phyloP scores from a whole-genome alignment of 805 yeast species.

The Brettanomyces custersianus region DNA sequence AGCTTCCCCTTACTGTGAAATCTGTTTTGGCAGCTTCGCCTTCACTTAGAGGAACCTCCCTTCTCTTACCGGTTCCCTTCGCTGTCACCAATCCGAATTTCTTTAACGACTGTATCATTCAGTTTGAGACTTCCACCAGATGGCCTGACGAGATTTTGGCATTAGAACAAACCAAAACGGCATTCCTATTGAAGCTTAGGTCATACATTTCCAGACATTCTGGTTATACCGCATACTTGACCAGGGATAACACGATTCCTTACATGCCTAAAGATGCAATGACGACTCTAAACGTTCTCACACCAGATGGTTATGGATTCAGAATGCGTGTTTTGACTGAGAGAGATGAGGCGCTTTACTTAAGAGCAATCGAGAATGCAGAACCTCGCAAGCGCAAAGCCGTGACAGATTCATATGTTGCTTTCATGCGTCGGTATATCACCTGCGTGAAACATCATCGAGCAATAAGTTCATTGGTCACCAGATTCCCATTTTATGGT shows the following conservation, averaged over 20 bases:
- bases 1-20: conserved; percentile 64
- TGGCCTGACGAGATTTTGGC: conserved; percentile 95
- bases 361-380: conserved; percentile 62
- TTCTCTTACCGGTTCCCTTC: conserved; percentile 75
- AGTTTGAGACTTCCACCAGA: conserved; percentile 79
- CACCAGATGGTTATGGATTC: conserved; percentile 90
- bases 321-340: conserved; percentile 69
- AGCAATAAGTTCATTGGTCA: conserved; percentile 60
- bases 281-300: conserved; percentile 51
- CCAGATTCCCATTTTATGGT: conserved; percentile 63
- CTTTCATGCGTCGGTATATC: conserved; percentile 55
- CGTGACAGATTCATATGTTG: conserved; percentile 52
- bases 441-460: conserved; percentile 76
- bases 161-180: conserved; percentile 82
- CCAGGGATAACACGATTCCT: conserved; percentile 61
- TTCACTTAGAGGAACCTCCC: conserved; percentile 65
- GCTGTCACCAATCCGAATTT: conserved; percentile 68
- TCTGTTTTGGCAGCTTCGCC: conserved; percentile 69
- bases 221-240: conserved; percentile 48
- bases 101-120: conserved; percentile 71
- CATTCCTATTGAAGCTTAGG: conserved; percentile 65
- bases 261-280: conserved; percentile 42
- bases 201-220: conserved; percentile 36
- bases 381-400: conserved; percentile 50
- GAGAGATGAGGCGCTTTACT: conserved; percentile 67